Conservation (phyloP, 306 rosid species). For the Dicorynia guianensis region DNA sequence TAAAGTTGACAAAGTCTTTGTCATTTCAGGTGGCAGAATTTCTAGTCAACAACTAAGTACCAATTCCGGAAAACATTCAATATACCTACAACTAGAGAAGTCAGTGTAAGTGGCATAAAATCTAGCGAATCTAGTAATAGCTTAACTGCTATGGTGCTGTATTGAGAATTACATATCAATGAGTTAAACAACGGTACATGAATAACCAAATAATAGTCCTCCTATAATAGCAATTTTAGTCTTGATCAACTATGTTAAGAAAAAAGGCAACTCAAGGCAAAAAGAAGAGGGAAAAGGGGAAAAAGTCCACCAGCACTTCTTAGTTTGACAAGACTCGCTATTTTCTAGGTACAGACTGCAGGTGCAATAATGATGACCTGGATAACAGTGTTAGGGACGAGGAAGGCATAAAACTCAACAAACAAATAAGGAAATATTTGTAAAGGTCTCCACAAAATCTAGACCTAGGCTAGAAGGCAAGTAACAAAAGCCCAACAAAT, state of each 20-base stretch:
- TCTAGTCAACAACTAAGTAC: too few relatives aligned
- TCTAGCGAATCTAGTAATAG: too few relatives aligned
- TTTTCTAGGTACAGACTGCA: background rate
- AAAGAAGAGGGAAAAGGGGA: background rate
- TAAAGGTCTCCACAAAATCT: background rate
- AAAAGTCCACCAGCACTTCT: background rate
- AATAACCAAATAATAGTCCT: background rate
- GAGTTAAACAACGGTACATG: too few relatives aligned
- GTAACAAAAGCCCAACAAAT: background rate
- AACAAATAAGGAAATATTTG: background rate
- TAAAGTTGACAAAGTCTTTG: too few relatives aligned
- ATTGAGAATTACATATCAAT: too few relatives aligned
- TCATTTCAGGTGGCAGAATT: too few relatives aligned
- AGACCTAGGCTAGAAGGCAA: background rate
- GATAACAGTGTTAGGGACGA: background rate
- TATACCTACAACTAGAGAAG: too few relatives aligned
- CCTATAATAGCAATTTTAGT: too few relatives aligned
- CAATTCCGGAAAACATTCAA: too few relatives aligned
- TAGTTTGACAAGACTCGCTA: background rate
- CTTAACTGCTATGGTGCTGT: too few relatives aligned
- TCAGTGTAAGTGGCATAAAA: too few relatives aligned
- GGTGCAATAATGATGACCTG: constrained; percentile 7
- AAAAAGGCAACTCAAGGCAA: background rate
- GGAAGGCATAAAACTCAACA: background rate
- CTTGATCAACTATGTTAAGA: too few relatives aligned